Base-by-base conservation (phyloP, 2,329 filamentous ascomycete genomes). In the Apiospora phragmitis region DNA sequence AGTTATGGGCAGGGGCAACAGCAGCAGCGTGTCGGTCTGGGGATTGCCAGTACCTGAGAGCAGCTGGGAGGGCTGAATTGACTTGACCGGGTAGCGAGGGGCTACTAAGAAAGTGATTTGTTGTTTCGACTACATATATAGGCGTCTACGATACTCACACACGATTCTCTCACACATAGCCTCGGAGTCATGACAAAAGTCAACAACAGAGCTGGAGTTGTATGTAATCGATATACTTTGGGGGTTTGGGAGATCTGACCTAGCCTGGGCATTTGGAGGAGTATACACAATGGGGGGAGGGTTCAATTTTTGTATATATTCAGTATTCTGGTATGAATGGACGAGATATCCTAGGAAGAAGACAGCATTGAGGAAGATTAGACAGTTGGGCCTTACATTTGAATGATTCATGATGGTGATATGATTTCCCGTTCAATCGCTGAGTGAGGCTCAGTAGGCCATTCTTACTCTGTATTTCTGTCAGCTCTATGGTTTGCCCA, bases 31-130 rank as follows among this genome's bases (percentile, higher is more conserved):
- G 68, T 69, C 38, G 68, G 68, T 11, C 35, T 69, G 12, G 68
- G 68, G 4, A 69, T 69, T 38, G 68, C 68, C 38, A 65, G 68
- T 8, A 43, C 68, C n/a, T 69, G 38, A 67, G n/a, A n/a, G n/a
- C n/a, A n/a, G 62, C 35, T 16, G 5, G 11, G n/a, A 9, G 3
- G 12, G 9, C 26, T 3, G 5, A 26, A 21, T 51, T 35, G 68
- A 65, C 32, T 32, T 42, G 68, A 38, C 9, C 8, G 29, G 62
- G 49, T 32, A 24, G 14, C 9, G 14, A 9, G 24, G 26, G 6
- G 49, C n/a, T 35, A 59, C 51, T 59, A 59, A 32, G 51, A 35
- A 32, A 14, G 29, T 11, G 32, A 62, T 14, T 62, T 38, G 55
- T 38, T 62, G 14, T 12, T 59, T 16, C 51, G 51, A 9, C 47